Conservation (phyloP, 2,329 filamentous ascomycete genomes). For the Cercospora sp. region DNA sequence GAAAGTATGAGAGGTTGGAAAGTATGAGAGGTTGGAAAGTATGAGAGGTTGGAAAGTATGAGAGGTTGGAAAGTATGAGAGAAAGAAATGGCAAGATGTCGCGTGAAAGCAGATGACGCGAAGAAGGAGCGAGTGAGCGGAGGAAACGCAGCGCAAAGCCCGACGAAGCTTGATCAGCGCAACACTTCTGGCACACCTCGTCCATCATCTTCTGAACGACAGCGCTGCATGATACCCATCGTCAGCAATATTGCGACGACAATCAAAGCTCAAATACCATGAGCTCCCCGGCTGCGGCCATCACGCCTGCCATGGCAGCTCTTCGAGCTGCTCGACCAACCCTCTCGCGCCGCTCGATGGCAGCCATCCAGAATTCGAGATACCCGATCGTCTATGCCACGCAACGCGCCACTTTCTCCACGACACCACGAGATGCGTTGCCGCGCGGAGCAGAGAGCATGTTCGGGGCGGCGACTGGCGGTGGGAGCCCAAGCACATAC, state of each 20-base stretch:
- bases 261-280: not conserved
- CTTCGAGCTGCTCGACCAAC: constrained; percentile 44
- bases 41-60: not conserved
- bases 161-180: not conserved
- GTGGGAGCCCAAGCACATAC: constrained; percentile 39
- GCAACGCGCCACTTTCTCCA: constrained; percentile 32
- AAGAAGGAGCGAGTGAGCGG: not conserved
- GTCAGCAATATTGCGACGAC: not conserved
- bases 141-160: not conserved
- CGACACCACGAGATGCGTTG: constrained; percentile 31
- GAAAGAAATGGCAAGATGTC: not conserved
- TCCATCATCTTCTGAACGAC: not conserved
- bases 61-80: not conserved
- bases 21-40: no score
- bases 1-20: not conserved
- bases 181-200: not conserved
- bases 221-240: not conserved
- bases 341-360: constrained; percentile 37
- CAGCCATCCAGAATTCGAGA: constrained; percentile 37
- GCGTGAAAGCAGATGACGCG: not conserved
- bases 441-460: constrained; percentile 38
- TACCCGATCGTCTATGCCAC: constrained; percentile 32
- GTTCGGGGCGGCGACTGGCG: constrained; percentile 35
- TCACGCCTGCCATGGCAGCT: constrained; percentile 28
- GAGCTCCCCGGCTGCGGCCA: not conserved